phyloP scores from a whole-genome alignment of 768 basidiomycete species.

The Mycena vulgaris region DNA sequence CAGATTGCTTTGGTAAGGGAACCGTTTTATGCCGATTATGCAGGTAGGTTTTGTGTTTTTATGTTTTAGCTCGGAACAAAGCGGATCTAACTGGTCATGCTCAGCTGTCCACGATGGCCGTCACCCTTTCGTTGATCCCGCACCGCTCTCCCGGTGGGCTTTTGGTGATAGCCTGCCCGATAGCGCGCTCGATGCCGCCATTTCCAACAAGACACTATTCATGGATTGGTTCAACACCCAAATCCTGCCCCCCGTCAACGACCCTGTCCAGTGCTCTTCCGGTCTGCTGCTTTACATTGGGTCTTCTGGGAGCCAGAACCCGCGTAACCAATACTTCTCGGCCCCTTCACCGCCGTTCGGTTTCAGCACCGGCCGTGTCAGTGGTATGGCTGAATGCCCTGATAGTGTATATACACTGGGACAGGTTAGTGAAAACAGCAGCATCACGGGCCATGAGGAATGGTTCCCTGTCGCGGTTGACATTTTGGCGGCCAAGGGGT shows the following conservation, averaged over 20 bases:
- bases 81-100: not conserved
- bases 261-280: constrained; percentile 21
- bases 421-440: constrained; percentile 26
- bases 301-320: constrained; percentile 16
- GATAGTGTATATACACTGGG: constrained; percentile 21
- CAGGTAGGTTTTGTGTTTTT: constrained; percentile 12
- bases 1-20: constrained; percentile 21
- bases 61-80: not conserved
- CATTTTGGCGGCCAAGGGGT: constrained; percentile 24
- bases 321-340: constrained; percentile 19
- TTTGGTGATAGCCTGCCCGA: constrained; percentile 20
- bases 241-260: constrained; percentile 18
- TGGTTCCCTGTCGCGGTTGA: constrained; percentile 25
- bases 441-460: constrained; percentile 26
- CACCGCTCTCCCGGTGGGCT: constrained; percentile 23
- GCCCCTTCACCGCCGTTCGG: constrained; percentile 22
- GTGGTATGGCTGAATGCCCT: constrained; percentile 27
- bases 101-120: constrained; percentile 19
- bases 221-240: constrained; percentile 27
- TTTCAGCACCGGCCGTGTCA: constrained; percentile 17
- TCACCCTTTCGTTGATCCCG: constrained; percentile 19
- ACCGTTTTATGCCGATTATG: constrained; percentile 24
- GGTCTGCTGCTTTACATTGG: constrained; percentile 16
- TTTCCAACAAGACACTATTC: constrained; percentile 24
- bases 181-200: constrained; percentile 19